Percentiles rank a stretch among this genome's conserved stretches.
These are phyloP conservation scores for Phytomonas serpens DNA, from an alignment of 208 protist genomes.

Conservation along the genomic window DNA sequence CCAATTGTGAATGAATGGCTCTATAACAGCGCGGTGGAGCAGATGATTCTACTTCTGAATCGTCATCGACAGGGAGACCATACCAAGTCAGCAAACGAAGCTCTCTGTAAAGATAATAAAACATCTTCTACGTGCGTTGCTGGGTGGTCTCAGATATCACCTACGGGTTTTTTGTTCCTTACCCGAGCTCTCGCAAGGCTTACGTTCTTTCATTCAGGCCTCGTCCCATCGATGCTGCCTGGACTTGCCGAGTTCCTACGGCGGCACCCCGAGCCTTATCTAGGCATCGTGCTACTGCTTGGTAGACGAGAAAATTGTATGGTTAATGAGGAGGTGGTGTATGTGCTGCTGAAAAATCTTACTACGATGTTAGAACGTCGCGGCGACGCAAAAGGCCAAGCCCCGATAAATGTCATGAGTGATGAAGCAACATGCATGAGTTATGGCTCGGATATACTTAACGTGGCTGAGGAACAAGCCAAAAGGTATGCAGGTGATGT, in stretches of 20 bases:
- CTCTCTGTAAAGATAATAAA: background rate
- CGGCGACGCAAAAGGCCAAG: constrained; percentile 2
- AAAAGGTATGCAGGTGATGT: background rate
- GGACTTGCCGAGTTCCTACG: constrained; percentile 33
- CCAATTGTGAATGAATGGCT: constrained; percentile 33
- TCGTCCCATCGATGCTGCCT: constrained; percentile 29
- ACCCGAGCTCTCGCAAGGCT: constrained; percentile 53
- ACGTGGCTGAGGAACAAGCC: background rate
- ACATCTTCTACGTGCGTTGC: background rate
- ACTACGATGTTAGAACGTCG: constrained; percentile 30
- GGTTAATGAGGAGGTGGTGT: constrained; percentile 24
- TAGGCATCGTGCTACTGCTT: constrained; percentile 38
- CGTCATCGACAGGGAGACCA: background rate
- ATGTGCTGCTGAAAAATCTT: constrained; percentile 36
- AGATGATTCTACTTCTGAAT: constrained; percentile 20
- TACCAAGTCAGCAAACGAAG: background rate
- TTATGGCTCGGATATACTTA: background rate
- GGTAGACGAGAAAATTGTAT: constrained; percentile 38
- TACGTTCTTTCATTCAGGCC: constrained; percentile 26
- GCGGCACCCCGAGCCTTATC: constrained; percentile 35
- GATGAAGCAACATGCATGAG: background rate
- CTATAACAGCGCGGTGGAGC: constrained; percentile 22
- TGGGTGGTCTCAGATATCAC: constrained; percentile 12
- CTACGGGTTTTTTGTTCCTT: constrained; percentile 51
- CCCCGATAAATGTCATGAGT: background rate